Evolutionary conservation across 371 early-diverging fungal species (phyloP), one percentile per base, ranked within the genome.

Genomic region (Coemansia sp.): DNA sequence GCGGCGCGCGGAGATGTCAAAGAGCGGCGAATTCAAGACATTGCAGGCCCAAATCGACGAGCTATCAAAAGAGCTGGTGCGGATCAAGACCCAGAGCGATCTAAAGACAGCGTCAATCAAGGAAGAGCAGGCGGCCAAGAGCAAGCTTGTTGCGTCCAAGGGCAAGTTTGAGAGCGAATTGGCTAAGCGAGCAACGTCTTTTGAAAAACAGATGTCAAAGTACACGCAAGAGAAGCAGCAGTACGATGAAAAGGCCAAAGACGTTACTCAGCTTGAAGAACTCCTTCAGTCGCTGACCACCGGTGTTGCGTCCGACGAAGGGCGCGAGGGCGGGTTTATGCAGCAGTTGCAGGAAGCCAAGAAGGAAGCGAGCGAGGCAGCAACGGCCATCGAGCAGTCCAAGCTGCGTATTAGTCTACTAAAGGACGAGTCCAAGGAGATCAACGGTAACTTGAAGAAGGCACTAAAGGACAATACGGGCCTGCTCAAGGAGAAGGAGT

Each of bases 321-420:
- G 96, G 3, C 89, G 91, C 60, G 95, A 96, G 65, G 92, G 89
- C 69, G 96, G 98, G 0, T 98, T 94, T 67, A 87, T 92, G 88
- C 92, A 96, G 70, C 97, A 96, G 71, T 77, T 98, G 8, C 91
- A 92, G 72, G 91, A 85, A 41, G 85, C 88, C 39, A 90, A 87
- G 67, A 84, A 83, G 60, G 81, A 78, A 12, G 83, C 83, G 13
- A 84, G 80, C 53, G 76, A 83, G 26, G 85, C 88, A 0, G 80
- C 81, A 0, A 89, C 93, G 0, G 81, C 81, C 17, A 85, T 85
- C 36, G 90, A 95, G 70, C 92, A 91, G 70, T 82, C 88, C 12
- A 85, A 87, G 39, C 63, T 93, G 51, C 92, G 91, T 68, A 86
- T 90, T 8, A 73, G 69, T 0, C 88, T 92, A 75, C 63, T 92